A percentile compares a stretch with the other conserved stretches of the same genome.
phyloP scores from a whole-genome alignment of 352 stramenopile species.

The Phytophthora parvispora region DNA sequence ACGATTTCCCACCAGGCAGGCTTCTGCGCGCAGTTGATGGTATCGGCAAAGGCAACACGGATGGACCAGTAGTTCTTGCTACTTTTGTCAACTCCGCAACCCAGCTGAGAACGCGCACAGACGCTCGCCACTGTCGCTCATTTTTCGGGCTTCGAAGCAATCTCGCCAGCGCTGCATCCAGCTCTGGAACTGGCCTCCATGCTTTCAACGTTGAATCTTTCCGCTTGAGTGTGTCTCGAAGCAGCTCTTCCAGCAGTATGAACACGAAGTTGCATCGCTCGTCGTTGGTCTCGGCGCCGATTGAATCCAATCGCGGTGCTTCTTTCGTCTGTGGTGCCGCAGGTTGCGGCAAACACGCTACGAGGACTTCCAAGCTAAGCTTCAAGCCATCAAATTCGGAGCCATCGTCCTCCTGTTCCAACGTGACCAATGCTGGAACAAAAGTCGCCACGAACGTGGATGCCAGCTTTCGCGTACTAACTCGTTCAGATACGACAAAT shows the following conservation, averaged over 20 bases:
- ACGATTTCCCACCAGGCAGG: constrained; percentile 12
- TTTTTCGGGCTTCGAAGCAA: constrained; percentile 45
- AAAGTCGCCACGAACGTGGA: constrained; percentile 22
- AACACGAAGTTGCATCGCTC: constrained; percentile 18
- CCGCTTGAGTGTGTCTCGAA: constrained; percentile 32
- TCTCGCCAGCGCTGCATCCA: constrained; percentile 47
- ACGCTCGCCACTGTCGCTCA: constrained; percentile 49
- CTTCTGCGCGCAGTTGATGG: constrained; percentile 16
- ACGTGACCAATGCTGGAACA: constrained; percentile 17
- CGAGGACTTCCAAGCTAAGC: constrained; percentile 37
- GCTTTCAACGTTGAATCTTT: constrained; percentile 4
- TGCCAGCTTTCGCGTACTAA: constrained; percentile 3
- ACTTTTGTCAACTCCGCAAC: constrained; percentile 29
- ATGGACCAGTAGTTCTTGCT: background rate
- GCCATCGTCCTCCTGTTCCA: constrained; percentile 12
- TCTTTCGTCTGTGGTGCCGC: background rate
- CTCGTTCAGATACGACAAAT: background rate
- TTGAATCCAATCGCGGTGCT: background rate
- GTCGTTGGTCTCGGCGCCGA: background rate
- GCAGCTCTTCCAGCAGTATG: constrained; percentile 52
- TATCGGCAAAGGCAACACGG: constrained; percentile 9
- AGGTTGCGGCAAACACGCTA: constrained; percentile 36
- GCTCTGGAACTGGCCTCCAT: constrained; percentile 45
- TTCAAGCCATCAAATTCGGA: constrained; percentile 23
- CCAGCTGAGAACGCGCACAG: constrained; percentile 53